Evolutionary conservation across 352 stramenopile genomes (phyloP).

Genomic region (Globisporangium lucens): DNA sequence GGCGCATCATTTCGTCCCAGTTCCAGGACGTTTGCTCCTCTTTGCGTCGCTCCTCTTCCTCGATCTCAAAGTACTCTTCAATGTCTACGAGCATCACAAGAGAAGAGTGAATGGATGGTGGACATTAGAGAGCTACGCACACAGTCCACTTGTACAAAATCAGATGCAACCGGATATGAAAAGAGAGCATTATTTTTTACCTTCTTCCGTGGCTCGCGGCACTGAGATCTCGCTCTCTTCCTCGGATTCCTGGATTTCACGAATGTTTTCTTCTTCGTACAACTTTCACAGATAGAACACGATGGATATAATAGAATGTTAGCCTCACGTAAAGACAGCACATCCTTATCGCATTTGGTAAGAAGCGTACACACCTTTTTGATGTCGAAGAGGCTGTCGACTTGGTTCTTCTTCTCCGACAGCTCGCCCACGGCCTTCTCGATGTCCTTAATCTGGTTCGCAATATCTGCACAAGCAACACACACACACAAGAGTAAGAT

Average conservation of each 20-base stretch:
- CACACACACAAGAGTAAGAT: not conserved
- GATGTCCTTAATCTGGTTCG: conserved; percentile 49
- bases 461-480: conserved; percentile 30
- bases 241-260: conserved; percentile 82
- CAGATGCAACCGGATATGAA: not conserved
- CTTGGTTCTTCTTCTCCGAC: conserved; percentile 60
- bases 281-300: conserved; percentile 24
- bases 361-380: conserved; percentile 43
- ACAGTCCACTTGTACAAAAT: not conserved
- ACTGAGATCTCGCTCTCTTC: conserved; percentile 61
- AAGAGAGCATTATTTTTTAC: conserved; percentile 15
- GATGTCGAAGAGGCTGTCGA: conserved; percentile 60
- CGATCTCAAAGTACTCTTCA: conserved; percentile 80
- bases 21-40: conserved; percentile 57
- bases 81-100: conserved; percentile 37
- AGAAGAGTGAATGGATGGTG: not conserved
- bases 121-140: not conserved
- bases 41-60: conserved; percentile 69
- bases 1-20: conserved; percentile 86
- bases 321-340: not conserved
- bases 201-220: conserved; percentile 55
- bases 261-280: conserved; percentile 84
- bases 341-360: not conserved
- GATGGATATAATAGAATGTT: not conserved
- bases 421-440: conserved; percentile 45